These are phyloP conservation scores for Leucaena leucocephala DNA, from an alignment of 306 rosid genomes.

Conservation along the genomic window DNA sequence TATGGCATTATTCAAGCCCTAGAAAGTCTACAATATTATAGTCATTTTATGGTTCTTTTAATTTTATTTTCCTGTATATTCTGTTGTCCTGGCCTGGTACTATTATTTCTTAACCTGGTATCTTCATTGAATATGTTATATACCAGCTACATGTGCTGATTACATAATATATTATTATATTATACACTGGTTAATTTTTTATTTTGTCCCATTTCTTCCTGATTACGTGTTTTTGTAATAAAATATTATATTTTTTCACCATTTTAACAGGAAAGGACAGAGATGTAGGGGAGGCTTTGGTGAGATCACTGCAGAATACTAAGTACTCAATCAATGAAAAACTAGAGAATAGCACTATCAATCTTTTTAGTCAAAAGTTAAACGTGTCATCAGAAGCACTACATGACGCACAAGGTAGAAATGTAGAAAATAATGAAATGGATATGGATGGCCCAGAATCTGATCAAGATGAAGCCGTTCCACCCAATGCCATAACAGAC, in stretches of 20 bases:
- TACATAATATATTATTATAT: slow-evolving; percentile 23
- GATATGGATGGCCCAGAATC: slow-evolving; percentile 55
- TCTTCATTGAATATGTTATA: slow-evolving; percentile 6
- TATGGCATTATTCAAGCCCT: too few relatives aligned
- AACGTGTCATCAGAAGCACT: slow-evolving; percentile 43
- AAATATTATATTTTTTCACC: slow-evolving; percentile 11
- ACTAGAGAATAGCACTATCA: slow-evolving; percentile 67
- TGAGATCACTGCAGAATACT: slow-evolving; percentile 80
- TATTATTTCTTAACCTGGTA: slow-evolving; percentile 9
- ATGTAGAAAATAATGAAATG: slow-evolving; percentile 43
- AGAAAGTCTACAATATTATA: too few relatives aligned
- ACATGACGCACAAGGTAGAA: slow-evolving; percentile 35
- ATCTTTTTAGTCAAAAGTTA: slow-evolving; percentile 55
- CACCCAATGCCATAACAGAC: slow-evolving; percentile 22
- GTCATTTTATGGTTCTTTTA: slow-evolving; percentile 24
- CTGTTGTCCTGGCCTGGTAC: slow-evolving; percentile 8
- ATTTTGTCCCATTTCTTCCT: slow-evolving; percentile 12
- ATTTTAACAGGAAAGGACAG: slow-evolving; percentile 62
- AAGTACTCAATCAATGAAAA: slow-evolving; percentile 82
- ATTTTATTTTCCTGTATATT: slow-evolving; percentile 13
- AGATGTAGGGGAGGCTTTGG: slow-evolving; percentile 82
- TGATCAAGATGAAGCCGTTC: slow-evolving; percentile 47
- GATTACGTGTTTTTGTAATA: slow-evolving; percentile 25
- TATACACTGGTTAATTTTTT: not conserved
- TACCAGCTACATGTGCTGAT: slow-evolving; percentile 2